Evolutionary conservation across 495 filamentous ascomycete species (phyloP), one percentile per base, ranked within the genome.

Genomic region (Arthonia radiata): DNA sequence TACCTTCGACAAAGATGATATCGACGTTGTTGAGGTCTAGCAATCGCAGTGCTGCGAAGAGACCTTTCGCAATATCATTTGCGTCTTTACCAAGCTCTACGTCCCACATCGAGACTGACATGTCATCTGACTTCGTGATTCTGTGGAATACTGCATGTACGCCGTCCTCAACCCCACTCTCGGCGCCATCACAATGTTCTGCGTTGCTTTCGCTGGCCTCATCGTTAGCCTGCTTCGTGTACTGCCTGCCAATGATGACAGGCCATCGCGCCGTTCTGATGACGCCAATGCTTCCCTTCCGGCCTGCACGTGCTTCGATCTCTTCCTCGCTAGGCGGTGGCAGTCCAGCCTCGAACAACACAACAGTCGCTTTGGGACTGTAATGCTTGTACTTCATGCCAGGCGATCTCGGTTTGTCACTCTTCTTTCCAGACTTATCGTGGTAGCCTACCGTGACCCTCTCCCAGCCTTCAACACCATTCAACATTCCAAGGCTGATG

Each of bases 301-400:
- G 32, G 12, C 36, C 35, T n/a, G 28, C 15, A 13, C 39, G 26
- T 25, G 31, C 35, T 2, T 38, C 24, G 3, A 49, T 23, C 4
- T 39, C 42, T 11, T 43, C 28, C 2, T 52, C 36, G 1, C 41
- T 35, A 1, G 49, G 49, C 2, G 38, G 29, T 13, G 33, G 39
- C 0, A 51, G 52, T 3, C 48, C 53, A 16, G 48, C 28, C 30
- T 91, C 76, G 42, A 75, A 86, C 1, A 99, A 54, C 13, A 92
- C 52, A 6, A 99, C 83, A 17, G 58, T 67, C 10, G 86, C 86
- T 40, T 71, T 74, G 0, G 86, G 86, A 13, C 81, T 89, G 42
- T 99, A 99, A 44, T 99, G 86, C 37, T 81, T 72, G 47, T 99
- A 99, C 42, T 99, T 99, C 86, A 99, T 99, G 2, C 86, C 86